Conservation (phyloP, 2,329 filamentous ascomycete genomes). For the Geosmithia putterillii region DNA sequence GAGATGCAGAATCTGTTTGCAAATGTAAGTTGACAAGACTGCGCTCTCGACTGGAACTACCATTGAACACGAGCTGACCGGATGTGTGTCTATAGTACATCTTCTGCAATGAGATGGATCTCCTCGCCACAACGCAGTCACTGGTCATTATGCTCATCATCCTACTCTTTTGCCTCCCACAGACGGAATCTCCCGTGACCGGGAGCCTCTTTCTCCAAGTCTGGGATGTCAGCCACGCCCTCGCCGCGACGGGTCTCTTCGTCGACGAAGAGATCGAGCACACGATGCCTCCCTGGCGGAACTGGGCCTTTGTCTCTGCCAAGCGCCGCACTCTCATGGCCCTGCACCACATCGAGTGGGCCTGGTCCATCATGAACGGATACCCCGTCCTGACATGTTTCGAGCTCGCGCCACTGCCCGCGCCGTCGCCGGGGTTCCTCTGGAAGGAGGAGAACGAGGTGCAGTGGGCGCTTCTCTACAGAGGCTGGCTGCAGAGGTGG, state of each 20-base stretch:
- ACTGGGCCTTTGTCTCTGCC: slow-evolving; percentile 7
- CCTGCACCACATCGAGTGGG: slow-evolving; percentile 8
- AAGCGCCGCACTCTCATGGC: slow-evolving; percentile 8
- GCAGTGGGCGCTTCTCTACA: slow-evolving; percentile 3
- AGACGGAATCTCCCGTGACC: neutral
- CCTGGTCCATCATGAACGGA: slow-evolving; percentile 6
- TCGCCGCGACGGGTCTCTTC: slow-evolving; percentile 6
- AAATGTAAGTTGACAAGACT: no score
- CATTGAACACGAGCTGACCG: no score
- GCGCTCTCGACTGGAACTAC: no score
- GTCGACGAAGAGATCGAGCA: slow-evolving; percentile 3
- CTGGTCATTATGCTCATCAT: slow-evolving; percentile 4
- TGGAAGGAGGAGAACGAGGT: slow-evolving; percentile 5
- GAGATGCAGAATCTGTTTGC: neutral
- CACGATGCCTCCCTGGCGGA: slow-evolving; percentile 4
- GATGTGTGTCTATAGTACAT: slow-evolving; percentile 3
- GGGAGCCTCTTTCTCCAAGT: slow-evolving; percentile 5
- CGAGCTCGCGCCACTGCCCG: slow-evolving; percentile 7
- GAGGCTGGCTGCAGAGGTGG: slow-evolving; percentile 6
- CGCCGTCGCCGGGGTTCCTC: slow-evolving; percentile 5
- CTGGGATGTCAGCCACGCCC: slow-evolving; percentile 7
- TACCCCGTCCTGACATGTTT: slow-evolving; percentile 8
- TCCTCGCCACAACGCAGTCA: slow-evolving; percentile 5
- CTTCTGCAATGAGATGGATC: slow-evolving; percentile 1
- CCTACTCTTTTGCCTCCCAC: slow-evolving; percentile 2